A percentile compares a stretch with the other conserved stretches of the same genome.
These are phyloP conservation scores for Peziza echinospora DNA, from an alignment of 495 filamentous ascomycete species.

Conservation along the genomic window DNA sequence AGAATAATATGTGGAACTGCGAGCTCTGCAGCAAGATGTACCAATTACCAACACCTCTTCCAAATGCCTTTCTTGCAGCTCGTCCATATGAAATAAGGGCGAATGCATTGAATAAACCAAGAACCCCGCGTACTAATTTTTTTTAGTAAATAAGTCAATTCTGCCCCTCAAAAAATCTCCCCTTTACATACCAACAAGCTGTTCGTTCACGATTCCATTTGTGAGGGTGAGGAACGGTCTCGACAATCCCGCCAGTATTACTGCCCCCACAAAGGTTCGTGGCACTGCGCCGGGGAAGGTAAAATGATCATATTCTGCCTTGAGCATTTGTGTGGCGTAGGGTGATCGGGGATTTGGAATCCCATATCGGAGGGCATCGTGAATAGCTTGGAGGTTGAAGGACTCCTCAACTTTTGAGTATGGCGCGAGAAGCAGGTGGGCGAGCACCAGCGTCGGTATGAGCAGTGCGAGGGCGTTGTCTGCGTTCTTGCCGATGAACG, in stretches of 20 bases:
- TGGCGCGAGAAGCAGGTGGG: constrained; percentile 59
- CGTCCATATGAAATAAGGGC: constrained; percentile 41
- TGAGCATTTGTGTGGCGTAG: constrained; percentile 29
- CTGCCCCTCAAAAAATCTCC: constrained; percentile 12
- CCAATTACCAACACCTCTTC: constrained; percentile 50
- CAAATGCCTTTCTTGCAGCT: constrained; percentile 45
- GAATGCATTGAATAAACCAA: constrained; percentile 58
- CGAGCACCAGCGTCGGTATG: constrained; percentile 43
- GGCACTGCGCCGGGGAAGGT: constrained; percentile 81
- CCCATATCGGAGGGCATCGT: constrained; percentile 70
- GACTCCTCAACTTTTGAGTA: constrained; percentile 99
- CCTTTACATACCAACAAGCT: constrained; percentile 27
- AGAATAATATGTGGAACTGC: constrained; percentile 89
- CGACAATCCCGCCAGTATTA: constrained; percentile 44
- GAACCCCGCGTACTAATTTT: constrained; percentile 43
- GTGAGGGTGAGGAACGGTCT: constrained; percentile 35
- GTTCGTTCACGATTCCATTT: constrained; percentile 26
- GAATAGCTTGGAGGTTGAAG: constrained; percentile 88
- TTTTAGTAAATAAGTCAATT: constrained; percentile 21
- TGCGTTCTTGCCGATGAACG: constrained; percentile 18
- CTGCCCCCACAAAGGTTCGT: constrained; percentile 65
- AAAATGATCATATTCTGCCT: constrained; percentile 63
- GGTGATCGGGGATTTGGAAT: constrained; percentile 30
- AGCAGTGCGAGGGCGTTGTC: constrained; percentile 32
- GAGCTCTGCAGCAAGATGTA: constrained; percentile 60